Base-by-base conservation (phyloP, 2,329 filamentous ascomycete species). In the Ascochyta lentis region DNA sequence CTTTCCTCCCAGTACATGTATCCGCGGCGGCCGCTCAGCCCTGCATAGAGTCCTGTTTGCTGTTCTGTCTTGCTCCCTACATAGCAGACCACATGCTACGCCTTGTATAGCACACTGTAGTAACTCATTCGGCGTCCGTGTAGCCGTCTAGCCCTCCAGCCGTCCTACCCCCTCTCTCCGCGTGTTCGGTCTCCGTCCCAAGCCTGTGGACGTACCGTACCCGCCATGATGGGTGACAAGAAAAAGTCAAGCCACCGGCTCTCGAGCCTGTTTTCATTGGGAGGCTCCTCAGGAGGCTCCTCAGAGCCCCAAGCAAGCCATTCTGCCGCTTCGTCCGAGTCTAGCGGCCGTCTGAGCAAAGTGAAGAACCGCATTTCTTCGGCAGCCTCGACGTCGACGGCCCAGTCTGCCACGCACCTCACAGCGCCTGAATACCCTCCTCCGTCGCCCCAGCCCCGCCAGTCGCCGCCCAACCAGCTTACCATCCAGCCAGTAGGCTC, bases 281-380 rank as follows among this genome's bases (percentile, higher is more conserved):
- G 62, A 6, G 43, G 41, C 15, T 66, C 66, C 12, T 61, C 64
- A 42, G 65, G 62, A 6, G 43, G 41, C 15, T 66, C 66, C 12
- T 61, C 64, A 42, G 65, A 66, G 22, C 48, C 63, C 15, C 54
- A 45, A 15, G 39, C 64, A 22, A 43, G 60, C 31, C 56, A 46
- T n/a, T 66, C 71, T 23, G 46, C 56, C 15, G 52, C 65, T 8
- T 65, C 70, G 3, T 72, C 70, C 15, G 65, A 72, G n/a, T 68
- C 71, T 7, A 67, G 54, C 51, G 57, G 63, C 46, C 65, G 67
- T 16, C 63, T 73, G 43, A 63, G 60, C 55, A 71, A 71, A 59
- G 67, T 71, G 27, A 70, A 65, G 52, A 70, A 70, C 46, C 71
- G 73, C 55, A 52, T 73, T 16, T 67, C 71, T 3, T 74, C 70